Evolutionary conservation across 1,284 basidiomycete genomes (phyloP).

Genomic region (Pseudozyma sp.): DNA sequence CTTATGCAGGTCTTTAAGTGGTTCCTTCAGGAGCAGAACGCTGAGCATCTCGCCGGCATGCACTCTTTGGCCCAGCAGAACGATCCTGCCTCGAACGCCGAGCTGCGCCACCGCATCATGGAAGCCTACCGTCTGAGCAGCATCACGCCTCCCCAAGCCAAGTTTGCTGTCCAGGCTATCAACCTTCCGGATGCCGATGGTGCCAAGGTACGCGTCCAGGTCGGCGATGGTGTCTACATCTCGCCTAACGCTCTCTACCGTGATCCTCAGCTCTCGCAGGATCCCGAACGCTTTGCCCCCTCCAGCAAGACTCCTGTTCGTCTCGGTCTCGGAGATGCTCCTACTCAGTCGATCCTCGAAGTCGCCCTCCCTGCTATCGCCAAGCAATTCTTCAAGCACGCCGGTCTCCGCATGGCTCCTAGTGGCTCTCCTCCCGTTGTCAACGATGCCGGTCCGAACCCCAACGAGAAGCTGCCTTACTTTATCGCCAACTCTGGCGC

Average conservation of each 20-base stretch:
- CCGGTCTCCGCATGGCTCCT: conserved; percentile 36
- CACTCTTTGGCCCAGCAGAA: conserved; percentile 26
- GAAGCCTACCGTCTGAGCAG: conserved; percentile 46
- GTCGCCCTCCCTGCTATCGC: conserved; percentile 44
- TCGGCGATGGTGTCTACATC: conserved; percentile 45
- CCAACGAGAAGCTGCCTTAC: conserved; percentile 37
- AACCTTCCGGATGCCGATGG: conserved; percentile 29
- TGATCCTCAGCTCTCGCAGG: conserved; percentile 35
- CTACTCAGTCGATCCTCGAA: conserved; percentile 42
- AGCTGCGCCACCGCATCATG: conserved; percentile 40
- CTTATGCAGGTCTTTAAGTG: conserved; percentile 47
- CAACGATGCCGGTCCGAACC: conserved; percentile 28
- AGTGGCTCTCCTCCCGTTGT: conserved; percentile 38
- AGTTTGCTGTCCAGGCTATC: conserved; percentile 35
- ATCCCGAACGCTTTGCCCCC: conserved; percentile 27
- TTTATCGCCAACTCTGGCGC: conserved; percentile 36
- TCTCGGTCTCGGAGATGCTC: conserved; percentile 46
- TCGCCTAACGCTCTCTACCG: conserved; percentile 42
- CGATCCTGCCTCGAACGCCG: conserved; percentile 34
- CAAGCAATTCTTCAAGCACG: conserved; percentile 45
- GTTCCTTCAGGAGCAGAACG: conserved; percentile 39
- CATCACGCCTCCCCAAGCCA: conserved; percentile 39
- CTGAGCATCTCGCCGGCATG: conserved; percentile 31
- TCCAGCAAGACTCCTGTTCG: conserved; percentile 24
- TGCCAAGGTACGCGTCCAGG: conserved; percentile 26